A percentile compares a stretch with the other conserved stretches of the same genome.
These are phyloP conservation scores for Austroboletus eburneus DNA, from an alignment of 768 basidiomycete genomes.

Conservation along the genomic window DNA sequence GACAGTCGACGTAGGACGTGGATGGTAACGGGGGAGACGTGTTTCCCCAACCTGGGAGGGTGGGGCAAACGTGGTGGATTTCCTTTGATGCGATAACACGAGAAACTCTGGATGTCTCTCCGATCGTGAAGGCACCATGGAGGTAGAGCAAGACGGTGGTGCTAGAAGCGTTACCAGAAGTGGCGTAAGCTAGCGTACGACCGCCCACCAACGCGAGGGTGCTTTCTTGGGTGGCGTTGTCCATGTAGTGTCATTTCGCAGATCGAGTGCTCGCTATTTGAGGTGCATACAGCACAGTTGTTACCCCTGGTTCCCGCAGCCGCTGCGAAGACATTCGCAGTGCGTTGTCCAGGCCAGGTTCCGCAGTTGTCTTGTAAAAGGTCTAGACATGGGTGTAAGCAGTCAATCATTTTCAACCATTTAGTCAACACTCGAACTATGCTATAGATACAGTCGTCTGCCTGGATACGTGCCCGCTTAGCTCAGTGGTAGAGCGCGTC, in stretches of 20 bases:
- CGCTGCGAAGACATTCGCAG: too few relatives aligned
- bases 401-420: too few relatives aligned
- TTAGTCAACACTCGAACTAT: too few relatives aligned
- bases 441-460: not conserved
- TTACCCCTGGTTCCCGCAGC: too few relatives aligned
- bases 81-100: conserved; percentile 35
- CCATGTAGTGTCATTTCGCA: conserved; percentile 4
- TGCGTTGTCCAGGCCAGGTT: too few relatives aligned
- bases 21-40: conserved; percentile 39
- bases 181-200: conserved; percentile 52
- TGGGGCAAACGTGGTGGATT: conserved; percentile 46
- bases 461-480: conserved; percentile 29
- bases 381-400: too few relatives aligned
- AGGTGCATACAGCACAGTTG: not conserved
- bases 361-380: too few relatives aligned
- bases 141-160: conserved; percentile 47
- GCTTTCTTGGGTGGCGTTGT: conserved; percentile 6
- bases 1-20: conserved; percentile 36
- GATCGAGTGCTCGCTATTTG: not conserved
- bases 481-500: conserved; percentile 46
- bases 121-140: conserved; percentile 54
- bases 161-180: conserved; percentile 48
- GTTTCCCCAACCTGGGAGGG: conserved; percentile 57
- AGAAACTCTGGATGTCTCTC: conserved; percentile 35
- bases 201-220: conserved; percentile 31